Percentiles rank a stretch among this genome's conserved stretches.
Conservation (phyloP, 495 filamentous ascomycete genomes). For the Ascobolus immersus region DNA sequence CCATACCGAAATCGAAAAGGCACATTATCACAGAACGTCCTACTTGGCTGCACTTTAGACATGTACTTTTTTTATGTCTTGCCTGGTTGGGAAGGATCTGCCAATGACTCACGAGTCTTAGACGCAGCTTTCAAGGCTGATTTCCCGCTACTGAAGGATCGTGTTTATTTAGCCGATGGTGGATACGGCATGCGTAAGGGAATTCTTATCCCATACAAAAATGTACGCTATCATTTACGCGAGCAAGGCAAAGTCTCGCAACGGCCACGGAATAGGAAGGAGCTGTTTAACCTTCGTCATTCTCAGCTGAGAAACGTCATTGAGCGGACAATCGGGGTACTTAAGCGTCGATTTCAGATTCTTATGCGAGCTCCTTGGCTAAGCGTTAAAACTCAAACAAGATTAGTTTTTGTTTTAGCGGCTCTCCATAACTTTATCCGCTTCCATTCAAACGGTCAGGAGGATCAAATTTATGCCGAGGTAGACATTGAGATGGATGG, state of each 20-base stretch:
- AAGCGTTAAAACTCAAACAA: background rate
- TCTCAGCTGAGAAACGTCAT: slow-evolving; percentile 1
- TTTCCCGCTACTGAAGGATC: background rate
- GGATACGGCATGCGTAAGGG: background rate
- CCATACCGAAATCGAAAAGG: slow-evolving; percentile 4
- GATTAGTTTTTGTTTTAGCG: background rate
- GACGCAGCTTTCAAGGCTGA: background rate
- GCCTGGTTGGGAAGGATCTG: slow-evolving; percentile 6
- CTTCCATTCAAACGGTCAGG: too few relatives aligned
- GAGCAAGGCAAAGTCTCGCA: background rate
- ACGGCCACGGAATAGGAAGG: background rate
- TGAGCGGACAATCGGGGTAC: slow-evolving; percentile 5
- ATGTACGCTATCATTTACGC: slow-evolving; percentile 3
- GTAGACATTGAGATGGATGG: too few relatives aligned
- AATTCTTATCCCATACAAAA: slow-evolving; percentile 4
- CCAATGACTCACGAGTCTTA: slow-evolving; percentile 2
- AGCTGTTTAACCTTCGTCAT: slow-evolving; percentile 7
- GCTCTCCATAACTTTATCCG: slow-evolving; percentile 3
- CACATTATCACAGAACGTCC: slow-evolving; percentile 3
- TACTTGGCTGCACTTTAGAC: slow-evolving; percentile 3
- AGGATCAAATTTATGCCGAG: too few relatives aligned
- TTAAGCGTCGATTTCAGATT: slow-evolving; percentile 5
- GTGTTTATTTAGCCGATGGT: slow-evolving; percentile 5
- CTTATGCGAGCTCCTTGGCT: background rate
- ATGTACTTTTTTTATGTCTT: slow-evolving; percentile 5